These are phyloP conservation scores for Suhomyces chickasaworum DNA, from an alignment of 1,139 yeast species.

Conservation along the genomic window DNA sequence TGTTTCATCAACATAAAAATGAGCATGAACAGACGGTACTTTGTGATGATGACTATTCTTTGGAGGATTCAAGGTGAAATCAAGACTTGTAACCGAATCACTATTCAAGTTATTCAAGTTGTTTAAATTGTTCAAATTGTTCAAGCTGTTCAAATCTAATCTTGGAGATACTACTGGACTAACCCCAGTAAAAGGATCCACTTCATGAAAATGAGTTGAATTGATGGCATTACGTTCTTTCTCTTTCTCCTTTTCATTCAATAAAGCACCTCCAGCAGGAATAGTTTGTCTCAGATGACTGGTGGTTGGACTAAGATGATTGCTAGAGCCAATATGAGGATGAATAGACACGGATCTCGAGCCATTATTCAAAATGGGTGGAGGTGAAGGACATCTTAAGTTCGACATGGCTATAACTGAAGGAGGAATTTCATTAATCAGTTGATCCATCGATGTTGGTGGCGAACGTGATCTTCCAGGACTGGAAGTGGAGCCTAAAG, in stretches of 20 bases:
- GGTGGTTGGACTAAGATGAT: slow-evolving; percentile 5
- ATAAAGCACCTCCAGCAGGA: slow-evolving; percentile 54
- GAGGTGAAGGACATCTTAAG: slow-evolving; percentile 67
- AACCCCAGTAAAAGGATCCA: slow-evolving; percentile 9
- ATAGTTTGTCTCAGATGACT: slow-evolving; percentile 36
- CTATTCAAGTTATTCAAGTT: slow-evolving; percentile 8
- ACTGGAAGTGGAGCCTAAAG: slow-evolving; percentile 12
- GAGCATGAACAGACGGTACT: slow-evolving; percentile 74
- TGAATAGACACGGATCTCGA: slow-evolving; percentile 1
- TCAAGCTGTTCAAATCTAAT: slow-evolving; percentile 1
- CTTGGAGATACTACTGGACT: slow-evolving; percentile 19
- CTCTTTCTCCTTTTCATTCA: slow-evolving; percentile 33
- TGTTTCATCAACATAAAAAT: slow-evolving; percentile 74
- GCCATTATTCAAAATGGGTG: slow-evolving; percentile 57
- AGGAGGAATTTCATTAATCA: slow-evolving; percentile 34
- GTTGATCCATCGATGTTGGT: slow-evolving; percentile 8
- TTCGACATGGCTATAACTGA: slow-evolving; percentile 56
- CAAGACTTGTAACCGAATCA: slow-evolving; percentile 29
- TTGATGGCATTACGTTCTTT: not conserved
- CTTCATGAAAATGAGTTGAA: slow-evolving; percentile 2
- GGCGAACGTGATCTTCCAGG: slow-evolving; percentile 6
- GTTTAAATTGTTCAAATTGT: slow-evolving; percentile 6
- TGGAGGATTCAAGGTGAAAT: slow-evolving; percentile 37
- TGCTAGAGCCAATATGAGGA: slow-evolving; percentile 6
- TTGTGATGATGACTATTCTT: slow-evolving; percentile 47